phyloP scores from a whole-genome alignment of 1,284 basidiomycete genomes.

The Malassezia restricta region DNA sequence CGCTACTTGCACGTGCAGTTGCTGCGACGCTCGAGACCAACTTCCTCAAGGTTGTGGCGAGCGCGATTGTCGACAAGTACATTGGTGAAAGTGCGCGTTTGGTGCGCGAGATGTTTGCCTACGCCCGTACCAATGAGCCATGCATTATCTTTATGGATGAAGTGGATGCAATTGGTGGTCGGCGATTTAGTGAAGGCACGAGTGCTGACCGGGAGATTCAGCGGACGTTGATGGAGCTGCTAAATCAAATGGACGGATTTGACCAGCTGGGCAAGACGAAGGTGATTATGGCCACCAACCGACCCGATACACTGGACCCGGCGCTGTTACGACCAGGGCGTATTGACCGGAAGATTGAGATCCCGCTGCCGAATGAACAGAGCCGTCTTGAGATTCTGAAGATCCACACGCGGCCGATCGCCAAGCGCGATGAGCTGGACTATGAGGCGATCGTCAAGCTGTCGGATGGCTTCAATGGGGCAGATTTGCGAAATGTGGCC shows the following conservation, averaged over 20 bases:
- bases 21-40: conserved; percentile 91
- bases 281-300: conserved; percentile 67
- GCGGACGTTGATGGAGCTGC: conserved; percentile 94
- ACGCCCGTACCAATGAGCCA: conserved; percentile 90
- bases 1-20: conserved; percentile 83
- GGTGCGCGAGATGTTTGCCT: conserved; percentile 94
- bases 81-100: conserved; percentile 93
- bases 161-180: conserved; percentile 53
- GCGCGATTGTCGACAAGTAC: conserved; percentile 99
- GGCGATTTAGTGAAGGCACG: conserved; percentile 94
- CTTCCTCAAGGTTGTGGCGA: conserved; percentile 95
- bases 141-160: conserved; percentile 99
- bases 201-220: conserved; percentile 98
- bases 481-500: conserved; percentile 83
- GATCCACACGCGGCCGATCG: conserved; percentile 82
- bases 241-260: conserved; percentile 99
- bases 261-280: conserved; percentile 91
- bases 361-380: conserved; percentile 94
- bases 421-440: conserved; percentile 61
- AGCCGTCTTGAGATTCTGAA: conserved; percentile 87
- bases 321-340: conserved; percentile 90
- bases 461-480: conserved; percentile 44
- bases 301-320: conserved; percentile 69
- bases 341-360: conserved; percentile 94
- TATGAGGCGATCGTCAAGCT: conserved; percentile 61